phyloP scores from a whole-genome alignment of 2,329 filamentous ascomycete genomes.

The Colletotrichum falcatum region DNA sequence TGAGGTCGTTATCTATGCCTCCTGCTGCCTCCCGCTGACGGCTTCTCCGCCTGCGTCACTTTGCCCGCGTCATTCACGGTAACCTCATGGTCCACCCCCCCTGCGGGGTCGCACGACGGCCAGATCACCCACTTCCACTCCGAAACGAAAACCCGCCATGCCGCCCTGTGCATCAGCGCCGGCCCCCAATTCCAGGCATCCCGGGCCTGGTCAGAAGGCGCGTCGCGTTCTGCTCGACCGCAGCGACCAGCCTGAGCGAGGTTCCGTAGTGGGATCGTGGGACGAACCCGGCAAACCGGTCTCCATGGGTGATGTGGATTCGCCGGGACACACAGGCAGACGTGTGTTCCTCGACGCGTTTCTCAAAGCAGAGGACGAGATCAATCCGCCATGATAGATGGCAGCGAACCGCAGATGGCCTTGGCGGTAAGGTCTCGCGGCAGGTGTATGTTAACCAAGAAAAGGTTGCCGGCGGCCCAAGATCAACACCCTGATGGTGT shows the following conservation, averaged over 20 bases:
- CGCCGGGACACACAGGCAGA: neutral
- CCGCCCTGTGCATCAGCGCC: too few species aligned
- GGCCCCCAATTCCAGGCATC: neutral
- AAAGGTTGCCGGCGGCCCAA: neutral
- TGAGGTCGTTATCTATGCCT: neutral
- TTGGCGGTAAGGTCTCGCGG: neutral
- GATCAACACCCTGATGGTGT: neutral
- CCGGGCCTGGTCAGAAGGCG: neutral
- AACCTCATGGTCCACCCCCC: too few species aligned
- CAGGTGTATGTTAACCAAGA: neutral
- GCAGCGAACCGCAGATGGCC: neutral
- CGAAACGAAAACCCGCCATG: too few species aligned
- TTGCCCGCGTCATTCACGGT: too few species aligned
- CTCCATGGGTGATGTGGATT: neutral
- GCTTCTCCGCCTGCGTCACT: too few species aligned
- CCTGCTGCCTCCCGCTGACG: neutral
- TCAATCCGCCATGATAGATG: neutral
- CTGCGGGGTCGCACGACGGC: too few species aligned
- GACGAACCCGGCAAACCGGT: neutral
- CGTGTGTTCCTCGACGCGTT: neutral
- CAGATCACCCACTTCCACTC: too few species aligned
- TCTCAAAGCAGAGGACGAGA: neutral
- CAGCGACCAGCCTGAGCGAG: neutral
- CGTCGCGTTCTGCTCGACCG: too few species aligned
- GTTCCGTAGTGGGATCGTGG: neutral